phyloP scores from a whole-genome alignment of 2,329 filamentous ascomycete species.

The Colletotrichum filicis region DNA sequence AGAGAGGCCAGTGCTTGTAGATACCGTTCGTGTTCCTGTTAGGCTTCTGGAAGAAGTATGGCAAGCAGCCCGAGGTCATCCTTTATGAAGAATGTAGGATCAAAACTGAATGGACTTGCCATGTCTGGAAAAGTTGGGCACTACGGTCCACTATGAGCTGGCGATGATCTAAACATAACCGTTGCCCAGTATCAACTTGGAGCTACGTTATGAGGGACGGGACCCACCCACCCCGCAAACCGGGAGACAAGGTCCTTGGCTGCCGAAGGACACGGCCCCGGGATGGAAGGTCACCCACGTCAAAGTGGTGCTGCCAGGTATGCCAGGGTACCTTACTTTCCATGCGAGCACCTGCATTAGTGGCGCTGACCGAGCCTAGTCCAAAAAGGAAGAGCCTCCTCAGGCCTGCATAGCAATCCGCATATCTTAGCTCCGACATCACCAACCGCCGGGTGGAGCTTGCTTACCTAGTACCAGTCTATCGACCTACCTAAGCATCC shows the following conservation, averaged over 20 bases:
- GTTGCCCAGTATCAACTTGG: background rate
- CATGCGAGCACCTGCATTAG: background rate
- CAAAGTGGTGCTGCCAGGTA: background rate
- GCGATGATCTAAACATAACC: background rate
- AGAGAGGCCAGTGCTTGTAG: too few species aligned
- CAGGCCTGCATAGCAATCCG: background rate
- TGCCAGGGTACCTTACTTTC: background rate
- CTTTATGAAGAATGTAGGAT: background rate
- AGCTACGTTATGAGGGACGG: background rate
- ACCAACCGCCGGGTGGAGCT: background rate
- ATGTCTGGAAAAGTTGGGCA: background rate
- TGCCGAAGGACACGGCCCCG: background rate
- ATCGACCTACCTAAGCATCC: background rate
- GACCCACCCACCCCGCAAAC: background rate
- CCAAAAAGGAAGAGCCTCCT: conserved; percentile 1
- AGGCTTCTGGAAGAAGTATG: background rate
- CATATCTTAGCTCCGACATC: background rate
- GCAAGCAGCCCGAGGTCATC: background rate
- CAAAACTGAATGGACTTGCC: background rate
- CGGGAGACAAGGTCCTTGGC: background rate
- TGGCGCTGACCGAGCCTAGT: background rate
- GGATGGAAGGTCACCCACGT: background rate
- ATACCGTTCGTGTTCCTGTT: too few species aligned
- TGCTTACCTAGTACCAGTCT: background rate
- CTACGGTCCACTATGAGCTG: background rate